Evolutionary conservation across 2,329 filamentous ascomycete species (phyloP).

Genomic region (Cercospora janseana): DNA sequence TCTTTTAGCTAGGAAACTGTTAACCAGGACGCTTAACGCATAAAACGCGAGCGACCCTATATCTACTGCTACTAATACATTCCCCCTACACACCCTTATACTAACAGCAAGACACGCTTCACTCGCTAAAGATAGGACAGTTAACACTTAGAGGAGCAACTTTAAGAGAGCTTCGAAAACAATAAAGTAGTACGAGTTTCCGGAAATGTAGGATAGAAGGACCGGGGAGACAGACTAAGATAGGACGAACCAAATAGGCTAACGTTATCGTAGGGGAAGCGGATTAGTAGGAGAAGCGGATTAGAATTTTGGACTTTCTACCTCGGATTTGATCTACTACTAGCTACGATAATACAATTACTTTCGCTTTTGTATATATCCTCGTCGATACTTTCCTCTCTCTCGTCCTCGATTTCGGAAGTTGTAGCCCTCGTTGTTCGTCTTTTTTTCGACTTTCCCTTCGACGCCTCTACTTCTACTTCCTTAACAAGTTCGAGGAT

Average conservation of each 20-base stretch:
- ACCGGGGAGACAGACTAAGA: background rate
- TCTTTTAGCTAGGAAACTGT: background rate
- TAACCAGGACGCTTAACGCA: background rate
- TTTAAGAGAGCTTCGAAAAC: background rate
- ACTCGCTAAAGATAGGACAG: slow-evolving; percentile 5
- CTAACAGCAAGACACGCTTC: slow-evolving; percentile 1
- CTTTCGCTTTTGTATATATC: no score
- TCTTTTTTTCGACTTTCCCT: no score
- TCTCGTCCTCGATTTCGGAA: no score
- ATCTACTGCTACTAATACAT: background rate
- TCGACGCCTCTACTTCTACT: no score
- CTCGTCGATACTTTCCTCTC: no score
- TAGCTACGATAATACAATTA: no score
- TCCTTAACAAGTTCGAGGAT: no score
- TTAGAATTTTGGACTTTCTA: no score
- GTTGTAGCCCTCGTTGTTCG: no score
- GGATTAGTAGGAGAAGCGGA: no score
- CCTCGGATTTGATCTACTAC: no score
- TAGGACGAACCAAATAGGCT: background rate
- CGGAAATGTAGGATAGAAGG: background rate
- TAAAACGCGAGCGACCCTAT: background rate
- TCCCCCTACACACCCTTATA: background rate
- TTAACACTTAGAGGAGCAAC: slow-evolving; percentile 4
- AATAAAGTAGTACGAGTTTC: background rate
- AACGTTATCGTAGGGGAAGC: no score